Evolutionary conservation across 2,329 filamentous ascomycete genomes (phyloP).

Genomic region (Magnaporthiopsis poae): DNA sequence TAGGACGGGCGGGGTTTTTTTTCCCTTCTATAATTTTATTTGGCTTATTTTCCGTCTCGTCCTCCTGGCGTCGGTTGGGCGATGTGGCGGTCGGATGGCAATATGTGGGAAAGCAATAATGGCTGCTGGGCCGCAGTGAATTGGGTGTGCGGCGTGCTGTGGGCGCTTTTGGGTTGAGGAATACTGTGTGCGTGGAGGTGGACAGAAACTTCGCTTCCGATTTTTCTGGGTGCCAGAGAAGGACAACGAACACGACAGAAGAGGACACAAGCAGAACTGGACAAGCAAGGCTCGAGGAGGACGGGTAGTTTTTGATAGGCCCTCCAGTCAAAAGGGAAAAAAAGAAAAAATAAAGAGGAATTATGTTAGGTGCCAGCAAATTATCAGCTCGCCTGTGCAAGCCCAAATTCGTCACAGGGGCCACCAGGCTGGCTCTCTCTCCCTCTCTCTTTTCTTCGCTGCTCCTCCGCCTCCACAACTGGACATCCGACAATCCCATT

Average conservation of each 20-base stretch:
- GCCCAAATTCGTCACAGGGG: not conserved
- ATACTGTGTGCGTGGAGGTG: not conserved
- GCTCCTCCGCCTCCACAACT: not conserved
- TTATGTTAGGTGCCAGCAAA: not conserved
- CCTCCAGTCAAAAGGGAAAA: not conserved
- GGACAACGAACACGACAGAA: not conserved
- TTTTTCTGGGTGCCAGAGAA: not conserved
- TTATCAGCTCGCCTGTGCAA: not conserved
- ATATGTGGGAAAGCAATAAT: not conserved
- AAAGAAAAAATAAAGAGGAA: not conserved
- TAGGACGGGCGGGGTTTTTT: not conserved
- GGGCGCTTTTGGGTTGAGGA: not conserved
- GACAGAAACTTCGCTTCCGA: not conserved
- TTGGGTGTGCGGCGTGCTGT: not conserved
- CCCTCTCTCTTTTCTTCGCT: not conserved
- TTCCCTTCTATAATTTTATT: not conserved
- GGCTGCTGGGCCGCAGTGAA: not conserved
- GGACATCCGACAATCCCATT: not conserved
- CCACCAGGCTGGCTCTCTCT: not conserved
- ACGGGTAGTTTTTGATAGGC: not conserved
- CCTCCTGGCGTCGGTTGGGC: not conserved
- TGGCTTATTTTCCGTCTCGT: constrained; percentile 2
- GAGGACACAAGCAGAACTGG: not conserved
- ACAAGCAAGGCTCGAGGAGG: not conserved
- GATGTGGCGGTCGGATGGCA: not conserved